Evolutionary conservation across 176 grass and related monocot genomes (phyloP).

Genomic region (Aegilops bicornis): DNA sequence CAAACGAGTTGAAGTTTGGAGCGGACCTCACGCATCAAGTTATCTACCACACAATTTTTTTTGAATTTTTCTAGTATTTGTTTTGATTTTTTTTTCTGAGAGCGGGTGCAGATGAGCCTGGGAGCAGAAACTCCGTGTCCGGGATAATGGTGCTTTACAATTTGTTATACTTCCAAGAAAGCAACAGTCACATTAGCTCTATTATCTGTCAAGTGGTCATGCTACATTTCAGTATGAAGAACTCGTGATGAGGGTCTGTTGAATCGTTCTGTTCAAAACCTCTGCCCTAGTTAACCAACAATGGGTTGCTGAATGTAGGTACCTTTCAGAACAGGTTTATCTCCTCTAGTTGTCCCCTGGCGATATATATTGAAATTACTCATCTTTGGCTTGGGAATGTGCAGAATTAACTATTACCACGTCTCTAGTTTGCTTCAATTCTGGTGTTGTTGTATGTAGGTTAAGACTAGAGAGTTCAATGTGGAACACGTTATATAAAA

Average conservation of each 20-base stretch:
- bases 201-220: background rate
- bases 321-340: background rate
- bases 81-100: too few relatives aligned
- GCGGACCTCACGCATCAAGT: too few relatives aligned
- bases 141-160: background rate
- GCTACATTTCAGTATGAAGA: slow-evolving; percentile 8
- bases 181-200: background rate
- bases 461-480: background rate
- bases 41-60: too few relatives aligned
- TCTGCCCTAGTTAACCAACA: background rate
- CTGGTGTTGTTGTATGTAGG: background rate
- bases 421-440: background rate
- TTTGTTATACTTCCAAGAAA: background rate
- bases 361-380: background rate
- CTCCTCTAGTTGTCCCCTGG: background rate
- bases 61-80: too few relatives aligned
- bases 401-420: slow-evolving; percentile 1
- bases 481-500: background rate
- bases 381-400: background rate
- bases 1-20: too few relatives aligned
- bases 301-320: background rate
- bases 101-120: too few relatives aligned
- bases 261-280: background rate
- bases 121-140: too few relatives aligned
- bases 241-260: background rate